These are phyloP conservation scores for Ilyonectria mors-panacis DNA, from an alignment of 2,329 filamentous ascomycete genomes.

Conservation along the genomic window DNA sequence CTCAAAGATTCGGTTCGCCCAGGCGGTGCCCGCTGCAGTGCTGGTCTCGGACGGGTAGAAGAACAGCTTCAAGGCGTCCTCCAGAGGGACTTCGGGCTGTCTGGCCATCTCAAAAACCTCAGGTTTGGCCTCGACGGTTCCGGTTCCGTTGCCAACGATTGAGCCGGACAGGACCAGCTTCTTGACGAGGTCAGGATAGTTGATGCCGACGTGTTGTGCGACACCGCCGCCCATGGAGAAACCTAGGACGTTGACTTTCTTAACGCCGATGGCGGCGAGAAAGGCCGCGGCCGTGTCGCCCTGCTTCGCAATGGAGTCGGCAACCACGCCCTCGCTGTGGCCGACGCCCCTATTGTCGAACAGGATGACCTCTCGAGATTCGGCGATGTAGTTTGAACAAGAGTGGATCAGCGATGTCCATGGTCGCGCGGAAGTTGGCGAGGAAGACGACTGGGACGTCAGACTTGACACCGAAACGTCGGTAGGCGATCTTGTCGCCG, in stretches of 20 bases:
- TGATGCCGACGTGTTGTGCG: too few species aligned
- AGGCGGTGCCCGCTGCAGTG: not conserved
- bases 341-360: not conserved
- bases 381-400: not conserved
- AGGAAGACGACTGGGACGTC: not conserved
- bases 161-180: too few species aligned
- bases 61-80: not conserved
- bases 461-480: not conserved
- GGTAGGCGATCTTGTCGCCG: constrained; percentile 1
- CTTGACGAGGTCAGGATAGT: too few species aligned
- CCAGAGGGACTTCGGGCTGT: not conserved
- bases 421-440: constrained; percentile 4
- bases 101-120: too few species aligned
- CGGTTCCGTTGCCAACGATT: too few species aligned
- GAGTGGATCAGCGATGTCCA: not conserved
- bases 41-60: constrained; percentile 6
- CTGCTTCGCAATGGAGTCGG: not conserved
- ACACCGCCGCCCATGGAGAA: too few species aligned
- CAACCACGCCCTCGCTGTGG: not conserved
- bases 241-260: too few species aligned
- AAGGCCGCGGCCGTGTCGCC: not conserved
- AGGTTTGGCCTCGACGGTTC: too few species aligned
- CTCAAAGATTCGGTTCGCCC: not conserved
- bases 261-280: too few species aligned
- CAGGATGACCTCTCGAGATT: not conserved